These are phyloP conservation scores for Diaporthe nobilis DNA, from an alignment of 2,329 filamentous ascomycete species.

Conservation along the genomic window DNA sequence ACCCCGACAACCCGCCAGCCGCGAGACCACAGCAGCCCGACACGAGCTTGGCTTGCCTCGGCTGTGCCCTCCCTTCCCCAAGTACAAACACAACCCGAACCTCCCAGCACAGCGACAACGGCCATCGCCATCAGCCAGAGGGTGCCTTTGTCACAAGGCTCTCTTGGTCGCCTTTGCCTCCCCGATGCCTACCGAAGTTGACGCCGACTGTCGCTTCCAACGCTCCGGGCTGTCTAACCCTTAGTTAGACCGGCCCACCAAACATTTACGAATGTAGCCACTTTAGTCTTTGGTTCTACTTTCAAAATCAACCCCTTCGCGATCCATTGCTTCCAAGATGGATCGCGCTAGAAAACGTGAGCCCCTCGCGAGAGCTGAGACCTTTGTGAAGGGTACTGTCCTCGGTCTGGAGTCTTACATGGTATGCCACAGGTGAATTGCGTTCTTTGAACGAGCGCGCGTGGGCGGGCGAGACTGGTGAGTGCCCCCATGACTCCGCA, in stretches of 20 bases:
- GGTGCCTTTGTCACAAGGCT: conserved; percentile 43
- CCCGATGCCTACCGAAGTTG: conserved; percentile 61
- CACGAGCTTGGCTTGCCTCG: conserved; percentile 10
- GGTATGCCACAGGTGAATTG: conserved; percentile 78
- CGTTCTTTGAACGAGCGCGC: conserved; percentile 88
- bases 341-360: conserved; percentile 76
- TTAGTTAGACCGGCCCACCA: conserved; percentile 54
- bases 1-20: neutral
- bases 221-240: conserved; percentile 58
- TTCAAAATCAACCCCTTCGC: conserved; percentile 49
- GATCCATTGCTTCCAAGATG: conserved; percentile 63
- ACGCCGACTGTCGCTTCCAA: conserved; percentile 57
- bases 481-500: conserved; percentile 39
- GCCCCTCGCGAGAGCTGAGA: conserved; percentile 42
- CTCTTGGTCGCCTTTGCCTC: conserved; percentile 45
- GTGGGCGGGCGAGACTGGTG: conserved; percentile 92
- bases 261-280: conserved; percentile 61
- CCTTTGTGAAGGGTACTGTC: too few relatives aligned
- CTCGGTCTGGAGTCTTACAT: conserved; percentile 44
- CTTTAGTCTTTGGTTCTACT: conserved; percentile 46
- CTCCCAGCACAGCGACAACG: conserved; percentile 20
- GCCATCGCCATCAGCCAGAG: conserved; percentile 37
- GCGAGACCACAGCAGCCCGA: conserved; percentile 13
- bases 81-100: neutral
- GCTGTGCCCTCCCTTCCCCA: neutral